Evolutionary conservation across 139 green algal genomes (phyloP).

Genomic region (Micromonas commoda): DNA sequence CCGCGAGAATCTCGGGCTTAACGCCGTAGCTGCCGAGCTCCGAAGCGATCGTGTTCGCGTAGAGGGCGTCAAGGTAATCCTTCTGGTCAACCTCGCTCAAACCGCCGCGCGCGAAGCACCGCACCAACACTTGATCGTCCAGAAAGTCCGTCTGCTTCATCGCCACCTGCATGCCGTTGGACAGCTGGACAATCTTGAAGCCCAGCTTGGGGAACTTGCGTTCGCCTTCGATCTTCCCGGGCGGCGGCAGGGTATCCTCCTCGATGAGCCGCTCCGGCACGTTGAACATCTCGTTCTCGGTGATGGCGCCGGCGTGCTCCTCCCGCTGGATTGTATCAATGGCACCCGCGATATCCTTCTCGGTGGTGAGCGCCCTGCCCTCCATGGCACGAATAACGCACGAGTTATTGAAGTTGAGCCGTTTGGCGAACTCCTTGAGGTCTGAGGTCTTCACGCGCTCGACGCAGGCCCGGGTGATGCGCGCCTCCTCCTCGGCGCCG

Average conservation of each 20-base stretch:
- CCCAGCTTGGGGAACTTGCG: slow-evolving; percentile 30
- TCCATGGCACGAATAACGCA: slow-evolving; percentile 48
- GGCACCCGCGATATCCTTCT: not conserved
- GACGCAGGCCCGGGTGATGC: slow-evolving; percentile 49
- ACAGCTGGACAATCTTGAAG: slow-evolving; percentile 56
- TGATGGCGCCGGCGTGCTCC: not conserved
- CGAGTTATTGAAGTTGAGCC: slow-evolving; percentile 34
- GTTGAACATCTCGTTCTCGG: not conserved
- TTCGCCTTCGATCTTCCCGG: not conserved
- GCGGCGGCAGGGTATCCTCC: not conserved
- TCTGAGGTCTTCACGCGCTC: slow-evolving; percentile 45
- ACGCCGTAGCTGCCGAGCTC: slow-evolving; percentile 73
- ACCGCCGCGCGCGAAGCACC: slow-evolving; percentile 57
- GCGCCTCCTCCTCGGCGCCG: slow-evolving; percentile 60
- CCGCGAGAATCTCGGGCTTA: slow-evolving; percentile 52
- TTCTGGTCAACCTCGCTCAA: slow-evolving; percentile 54
- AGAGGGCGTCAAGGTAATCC: slow-evolving; percentile 43
- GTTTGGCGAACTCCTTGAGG: slow-evolving; percentile 41
- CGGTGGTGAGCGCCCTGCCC: not conserved
- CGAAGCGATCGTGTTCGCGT: slow-evolving; percentile 46
- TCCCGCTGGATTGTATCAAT: not conserved
- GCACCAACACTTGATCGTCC: slow-evolving; percentile 74
- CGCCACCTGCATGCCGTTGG: slow-evolving; percentile 71
- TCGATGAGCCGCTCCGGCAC: not conserved
- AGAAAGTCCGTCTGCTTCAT: slow-evolving; percentile 64